Conservation (phyloP, 257 asterid genomes). For the Craterostigma plantagineum region DNA sequence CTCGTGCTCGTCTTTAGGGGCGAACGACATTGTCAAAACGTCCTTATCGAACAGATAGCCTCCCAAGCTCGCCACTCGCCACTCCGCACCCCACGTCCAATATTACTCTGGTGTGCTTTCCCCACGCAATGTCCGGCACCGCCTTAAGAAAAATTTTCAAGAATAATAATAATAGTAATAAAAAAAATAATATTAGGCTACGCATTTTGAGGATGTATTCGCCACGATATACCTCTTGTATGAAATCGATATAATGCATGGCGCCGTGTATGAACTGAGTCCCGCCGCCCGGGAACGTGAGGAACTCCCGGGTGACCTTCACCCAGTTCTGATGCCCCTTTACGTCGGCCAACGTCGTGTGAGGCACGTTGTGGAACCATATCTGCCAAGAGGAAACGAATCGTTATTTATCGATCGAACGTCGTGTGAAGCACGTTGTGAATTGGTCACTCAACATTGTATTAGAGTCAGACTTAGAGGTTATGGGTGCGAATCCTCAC, state of each 20-base stretch:
- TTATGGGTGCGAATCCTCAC: no score
- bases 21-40: constrained; percentile 63
- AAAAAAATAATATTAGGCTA: background rate
- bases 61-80: constrained; percentile 86
- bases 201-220: background rate
- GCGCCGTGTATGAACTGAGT: constrained; percentile 69
- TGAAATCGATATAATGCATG: constrained; percentile 27
- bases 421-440: no score
- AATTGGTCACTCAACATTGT: no score
- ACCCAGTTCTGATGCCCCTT: constrained; percentile 67
- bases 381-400: constrained; percentile 23
- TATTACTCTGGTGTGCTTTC: constrained; percentile 50
- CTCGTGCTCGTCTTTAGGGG: constrained; percentile 78
- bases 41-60: constrained; percentile 45
- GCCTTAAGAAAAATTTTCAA: constrained; percentile 13
- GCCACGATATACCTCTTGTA: constrained; percentile 23
- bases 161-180: background rate
- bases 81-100: constrained; percentile 85
- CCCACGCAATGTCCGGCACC: constrained; percentile 41
- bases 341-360: constrained; percentile 62
- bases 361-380: constrained; percentile 74
- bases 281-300: constrained; percentile 73
- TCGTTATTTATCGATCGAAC: background rate
- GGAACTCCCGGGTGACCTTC: constrained; percentile 31
- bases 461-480: no score